Conservation (phyloP, 495 filamentous ascomycete species). For the Cudoniella acicularis region DNA sequence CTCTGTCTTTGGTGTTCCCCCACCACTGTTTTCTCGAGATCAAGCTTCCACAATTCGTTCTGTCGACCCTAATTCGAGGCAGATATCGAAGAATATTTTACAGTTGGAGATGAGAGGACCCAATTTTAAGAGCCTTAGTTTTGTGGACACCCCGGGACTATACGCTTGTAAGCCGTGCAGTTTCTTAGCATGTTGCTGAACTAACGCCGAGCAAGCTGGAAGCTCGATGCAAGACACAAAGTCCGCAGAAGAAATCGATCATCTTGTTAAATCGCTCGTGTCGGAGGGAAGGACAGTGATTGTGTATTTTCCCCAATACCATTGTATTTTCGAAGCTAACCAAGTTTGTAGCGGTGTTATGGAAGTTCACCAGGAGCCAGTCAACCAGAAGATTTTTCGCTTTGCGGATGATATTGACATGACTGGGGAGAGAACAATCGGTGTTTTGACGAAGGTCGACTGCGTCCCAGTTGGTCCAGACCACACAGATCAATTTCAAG, state of each 20-base stretch:
- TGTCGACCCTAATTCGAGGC: neutral
- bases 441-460: neutral
- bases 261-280: neutral
- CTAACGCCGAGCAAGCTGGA: neutral
- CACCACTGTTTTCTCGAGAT: neutral
- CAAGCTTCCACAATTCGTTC: neutral
- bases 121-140: slow-evolving; percentile 1
- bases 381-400: neutral
- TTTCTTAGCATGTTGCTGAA: neutral
- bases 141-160: slow-evolving; percentile 5
- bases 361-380: neutral
- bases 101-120: slow-evolving; percentile 5
- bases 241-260: neutral
- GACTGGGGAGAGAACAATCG: neutral
- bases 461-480: neutral
- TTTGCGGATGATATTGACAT: neutral
- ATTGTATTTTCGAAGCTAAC: neutral
- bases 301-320: neutral
- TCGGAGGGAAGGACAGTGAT: neutral
- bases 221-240: neutral
- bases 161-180: neutral
- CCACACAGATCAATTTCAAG: neutral
- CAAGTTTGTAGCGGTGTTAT: neutral
- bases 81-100: slow-evolving; percentile 1
- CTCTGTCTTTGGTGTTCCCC: neutral